Evolutionary conservation across 2,329 filamentous ascomycete species (phyloP), one percentile per base, ranked within the genome.

Genomic region (Aspergillus melleus): DNA sequence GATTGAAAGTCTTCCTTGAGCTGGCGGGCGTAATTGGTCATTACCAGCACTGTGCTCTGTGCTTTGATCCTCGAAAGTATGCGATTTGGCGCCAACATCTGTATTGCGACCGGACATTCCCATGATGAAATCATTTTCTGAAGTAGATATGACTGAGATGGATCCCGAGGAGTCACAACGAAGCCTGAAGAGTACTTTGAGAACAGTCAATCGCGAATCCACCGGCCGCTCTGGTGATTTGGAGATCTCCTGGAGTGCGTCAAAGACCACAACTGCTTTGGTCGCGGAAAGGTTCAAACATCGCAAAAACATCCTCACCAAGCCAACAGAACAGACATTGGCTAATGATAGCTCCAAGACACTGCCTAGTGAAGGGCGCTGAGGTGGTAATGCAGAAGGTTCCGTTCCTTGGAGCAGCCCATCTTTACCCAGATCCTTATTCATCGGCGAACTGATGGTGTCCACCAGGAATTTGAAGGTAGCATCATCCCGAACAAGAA

Each of bases 141-240:
- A 86, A 30, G 86, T 84, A 36, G 85, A 77, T 8, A 87, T 87
- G 55, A 96, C 80, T 59, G 89, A 91, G 4, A 97, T 84, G 49
- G 88, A 85, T 65, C 93, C 86, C 10, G 89, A 86, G 72, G 90
- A 91, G 74, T 96, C 92, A 22, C 92, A 91, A 60, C 93, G 86
- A 30, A 97, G 79, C 49, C 93, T 87, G 72, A 96, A 94, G 2
- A 97, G 79, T 49, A 94, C 77, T 68, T 91, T 92, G 81, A 93
- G 86, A 2, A 89, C 88, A 12, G 87, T 88, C 26, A 95, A 78
- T 6, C 90, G 88, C 54, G 90, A 88, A 74, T 91, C 88, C 6
- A 83, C 79, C 60, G 90, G 88, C 61, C 84, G 86, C 32, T 82
- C 79, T 29, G 80, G 81, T 16, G 84, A 84, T 64, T 83, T 83